A percentile compares a stretch with the other conserved stretches of the same genome.
phyloP scores from a whole-genome alignment of 2,329 filamentous ascomycete genomes.

The Lizonia empirigonia region DNA sequence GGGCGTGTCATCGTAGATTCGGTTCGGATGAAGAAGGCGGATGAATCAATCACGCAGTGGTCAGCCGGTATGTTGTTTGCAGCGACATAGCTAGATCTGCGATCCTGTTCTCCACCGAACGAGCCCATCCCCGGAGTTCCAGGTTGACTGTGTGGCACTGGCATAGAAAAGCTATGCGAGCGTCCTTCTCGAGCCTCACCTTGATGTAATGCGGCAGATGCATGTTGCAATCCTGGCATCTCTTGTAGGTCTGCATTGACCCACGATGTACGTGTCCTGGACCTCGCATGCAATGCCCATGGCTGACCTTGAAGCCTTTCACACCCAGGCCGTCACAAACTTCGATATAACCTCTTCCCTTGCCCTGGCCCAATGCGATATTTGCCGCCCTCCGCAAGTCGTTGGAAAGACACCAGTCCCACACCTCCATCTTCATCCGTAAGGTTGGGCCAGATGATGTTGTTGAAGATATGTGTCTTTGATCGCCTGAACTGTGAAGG shows the following conservation, averaged over 20 bases:
- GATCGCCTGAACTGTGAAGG: slow-evolving; percentile 90
- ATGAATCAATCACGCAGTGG: slow-evolving; percentile 80
- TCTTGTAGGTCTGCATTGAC: slow-evolving; percentile 50
- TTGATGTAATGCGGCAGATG: slow-evolving; percentile 28
- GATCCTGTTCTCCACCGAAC: slow-evolving; percentile 22
- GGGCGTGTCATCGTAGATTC: slow-evolving; percentile 50
- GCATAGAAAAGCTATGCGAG: slow-evolving; percentile 44
- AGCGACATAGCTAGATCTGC: slow-evolving; percentile 22
- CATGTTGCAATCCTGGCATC: slow-evolving; percentile 33
- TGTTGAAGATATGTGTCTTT: slow-evolving; percentile 97
- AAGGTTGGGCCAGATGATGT: slow-evolving; percentile 95
- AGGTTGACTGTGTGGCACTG: slow-evolving; percentile 39
- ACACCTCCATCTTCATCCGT: slow-evolving; percentile 96
- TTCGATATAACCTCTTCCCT: slow-evolving; percentile 81
- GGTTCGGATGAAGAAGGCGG: slow-evolving; percentile 90
- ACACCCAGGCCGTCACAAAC: slow-evolving; percentile 88
- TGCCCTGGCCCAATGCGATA: slow-evolving; percentile 78
- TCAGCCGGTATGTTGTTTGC: slow-evolving; percentile 33
- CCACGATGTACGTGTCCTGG: slow-evolving; percentile 50
- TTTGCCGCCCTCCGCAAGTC: slow-evolving; percentile 89
- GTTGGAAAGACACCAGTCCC: slow-evolving; percentile 87
- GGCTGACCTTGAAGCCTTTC: slow-evolving; percentile 84
- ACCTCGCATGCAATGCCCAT: slow-evolving; percentile 83
- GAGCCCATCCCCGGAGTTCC: slow-evolving; percentile 42
- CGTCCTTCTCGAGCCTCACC: slow-evolving; percentile 36